Base-by-base conservation (phyloP, 495 filamentous ascomycete genomes). In the Penicillium cosmopolitanum region DNA sequence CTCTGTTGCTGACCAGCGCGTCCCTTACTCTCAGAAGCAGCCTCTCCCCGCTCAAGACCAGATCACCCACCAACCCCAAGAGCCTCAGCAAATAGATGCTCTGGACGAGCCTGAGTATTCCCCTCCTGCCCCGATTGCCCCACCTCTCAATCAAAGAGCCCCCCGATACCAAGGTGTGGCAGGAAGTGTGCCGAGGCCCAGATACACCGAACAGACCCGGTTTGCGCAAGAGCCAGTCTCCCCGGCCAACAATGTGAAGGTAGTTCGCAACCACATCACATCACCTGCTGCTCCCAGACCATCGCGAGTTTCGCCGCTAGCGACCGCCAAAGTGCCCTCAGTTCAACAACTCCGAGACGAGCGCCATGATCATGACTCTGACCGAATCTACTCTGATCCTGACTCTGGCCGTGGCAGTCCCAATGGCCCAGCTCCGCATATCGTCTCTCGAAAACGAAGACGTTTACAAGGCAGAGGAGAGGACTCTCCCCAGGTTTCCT, bases 251-350 rank as follows among this genome's bases (percentile, higher is more conserved):
- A 74, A 76, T 48, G 76, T 82, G 35, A 80, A 74, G 50, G 72
- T 87, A 36, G 72, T 86, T 55, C 77, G 78, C 58, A 88, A 86
- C 63, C 82, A 86, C 63, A 86, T 87, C 52, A 82, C 77, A 12
- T 89, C 89, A 16, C 91, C 92, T 25, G 76, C 89, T 62, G 92
- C 92, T 48, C 92, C 92, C 38, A 90, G 91, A 58, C 92, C 92
- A 33, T 87, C 88, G 34, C 85, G 90, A 62, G 88, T 95, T 19
- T 93, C 92, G 18, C 90, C 90, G 9, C 70, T 95, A 48, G 87
- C 89, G 21, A 80, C 81, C 28, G 76, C 85, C 44, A 89, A 87
- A 66, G 79, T 79, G 40, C 82, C 85, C 28, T 79, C 83, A 5
- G 74, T 74, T 25, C 70, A 73, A 33, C 76, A 75, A 56, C 48